These are phyloP conservation scores for Solanum piurae DNA, from an alignment of 257 asterid species.

Conservation along the genomic window DNA sequence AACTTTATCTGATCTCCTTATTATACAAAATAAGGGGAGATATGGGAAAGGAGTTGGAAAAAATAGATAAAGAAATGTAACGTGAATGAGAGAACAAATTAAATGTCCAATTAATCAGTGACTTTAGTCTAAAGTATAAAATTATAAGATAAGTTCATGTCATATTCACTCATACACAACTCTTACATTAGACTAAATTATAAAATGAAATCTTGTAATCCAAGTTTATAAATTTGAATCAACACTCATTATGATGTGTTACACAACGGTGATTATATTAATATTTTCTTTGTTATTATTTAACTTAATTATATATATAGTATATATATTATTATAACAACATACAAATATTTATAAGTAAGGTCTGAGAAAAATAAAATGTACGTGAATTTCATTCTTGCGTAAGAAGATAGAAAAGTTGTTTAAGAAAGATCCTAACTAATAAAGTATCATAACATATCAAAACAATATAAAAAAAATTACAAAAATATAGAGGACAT, in stretches of 20 bases:
- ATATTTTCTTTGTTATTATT: too few relatives aligned
- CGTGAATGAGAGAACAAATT: not conserved
- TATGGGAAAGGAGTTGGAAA: not conserved
- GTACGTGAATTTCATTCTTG: accelerated
- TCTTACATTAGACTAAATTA: not conserved
- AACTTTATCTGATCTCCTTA: not conserved
- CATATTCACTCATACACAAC: not conserved
- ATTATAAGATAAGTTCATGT: not conserved
- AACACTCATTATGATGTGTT: not conserved
- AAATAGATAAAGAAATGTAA: not conserved
- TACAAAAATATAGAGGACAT: too few relatives aligned
- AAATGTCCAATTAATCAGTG: not conserved
- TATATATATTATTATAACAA: too few relatives aligned
- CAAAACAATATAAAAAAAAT: too few relatives aligned
- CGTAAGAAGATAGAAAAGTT: too few relatives aligned
- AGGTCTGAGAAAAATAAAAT: too few relatives aligned
- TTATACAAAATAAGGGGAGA: not conserved
- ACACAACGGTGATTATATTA: not conserved
- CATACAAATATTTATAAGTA: too few relatives aligned
- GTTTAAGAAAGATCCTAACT: too few relatives aligned
- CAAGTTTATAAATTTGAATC: not conserved
- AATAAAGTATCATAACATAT: too few relatives aligned
- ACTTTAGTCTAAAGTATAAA: not conserved
- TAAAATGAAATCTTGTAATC: not conserved
- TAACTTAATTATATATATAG: too few relatives aligned